Base-by-base conservation (phyloP, 495 filamentous ascomycete species). In the Penicillium flavigenum region DNA sequence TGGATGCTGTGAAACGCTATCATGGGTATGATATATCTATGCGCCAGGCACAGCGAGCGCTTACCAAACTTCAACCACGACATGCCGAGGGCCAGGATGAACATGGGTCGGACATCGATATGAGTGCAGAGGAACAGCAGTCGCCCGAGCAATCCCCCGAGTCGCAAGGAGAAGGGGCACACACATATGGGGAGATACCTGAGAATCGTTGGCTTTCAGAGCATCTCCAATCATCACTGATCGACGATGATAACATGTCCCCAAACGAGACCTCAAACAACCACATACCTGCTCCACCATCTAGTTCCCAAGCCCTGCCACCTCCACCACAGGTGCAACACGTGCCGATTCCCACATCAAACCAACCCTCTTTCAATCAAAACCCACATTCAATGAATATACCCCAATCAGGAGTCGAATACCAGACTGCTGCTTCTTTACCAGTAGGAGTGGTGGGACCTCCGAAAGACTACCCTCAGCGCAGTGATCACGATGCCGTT, bases 11-110 rank as follows among this genome's bases (percentile, higher is more conserved):
- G 44, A 79, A 77, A 60, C 73, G 76, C 19, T 77, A 75, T 57
- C 74, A 79, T 59, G 76, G 73, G 48, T 76, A 79, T 59, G 73
- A 79, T 26, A 79, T 79, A 24, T 75, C 74, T 2, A 74, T 74
- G 65, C 66, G 73, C 65, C 76, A 79, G 56, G 76, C 76, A 17
- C 76, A 79, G 56, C 70, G 74, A 27, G 74, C 76, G 41, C 68
- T 79, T 32, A 76, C 72, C 14, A 70, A 69, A 51, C 42, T 79
- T 20, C 74, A 78, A 45, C 71, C 74, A 24, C 66, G 65, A 45
- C 65, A 66, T 22, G 48, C 59, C 9, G 60, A 62, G 19, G 61
- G 58, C 42, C 60, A 70, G 46, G 63, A 58, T 44, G 71, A 73
- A 5, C 47, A 53, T 16, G 12, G 24, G 26, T 32, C 61, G 36